Evolutionary conservation across 2,329 filamentous ascomycete genomes (phyloP).

Genomic region (Rachicladosporium sp.): DNA sequence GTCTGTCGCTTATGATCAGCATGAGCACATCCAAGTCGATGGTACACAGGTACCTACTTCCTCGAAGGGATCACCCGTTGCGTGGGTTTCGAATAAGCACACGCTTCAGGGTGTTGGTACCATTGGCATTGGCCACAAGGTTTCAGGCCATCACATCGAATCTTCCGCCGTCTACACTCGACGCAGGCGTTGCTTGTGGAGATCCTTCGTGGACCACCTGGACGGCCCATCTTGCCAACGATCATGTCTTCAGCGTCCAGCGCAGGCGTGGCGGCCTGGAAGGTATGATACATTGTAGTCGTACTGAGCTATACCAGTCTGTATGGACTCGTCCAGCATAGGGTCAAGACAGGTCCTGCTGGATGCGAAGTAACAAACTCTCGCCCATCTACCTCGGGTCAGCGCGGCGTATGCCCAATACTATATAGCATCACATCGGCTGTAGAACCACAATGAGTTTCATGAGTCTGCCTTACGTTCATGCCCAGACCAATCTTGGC

Average conservation of each 20-base stretch:
- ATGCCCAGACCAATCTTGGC: slow-evolving; percentile 2
- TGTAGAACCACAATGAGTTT: slow-evolving; percentile 3
- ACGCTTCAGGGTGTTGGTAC: slow-evolving; percentile 66
- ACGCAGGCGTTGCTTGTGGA: slow-evolving; percentile 53
- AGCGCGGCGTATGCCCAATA: not conserved
- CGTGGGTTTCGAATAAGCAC: slow-evolving; percentile 69
- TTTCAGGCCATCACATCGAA: slow-evolving; percentile 69
- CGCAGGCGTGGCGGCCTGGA: slow-evolving; percentile 24
- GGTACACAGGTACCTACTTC: slow-evolving; percentile 44
- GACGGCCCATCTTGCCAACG: slow-evolving; percentile 24
- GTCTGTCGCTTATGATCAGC: slow-evolving; percentile 36
- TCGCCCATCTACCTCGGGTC: slow-evolving; percentile 2
- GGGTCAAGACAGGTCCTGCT: not conserved
- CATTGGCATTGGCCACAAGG: slow-evolving; percentile 75
- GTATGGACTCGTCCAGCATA: slow-evolving; percentile 1
- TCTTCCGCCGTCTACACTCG: slow-evolving; percentile 69
- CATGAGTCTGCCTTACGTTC: not conserved
- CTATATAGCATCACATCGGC: slow-evolving; percentile 1
- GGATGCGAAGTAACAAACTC: slow-evolving; percentile 1
- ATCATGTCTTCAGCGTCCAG: slow-evolving; percentile 23
- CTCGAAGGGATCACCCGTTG: slow-evolving; percentile 65
- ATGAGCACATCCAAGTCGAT: not conserved
- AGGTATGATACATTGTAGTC: slow-evolving; percentile 33
- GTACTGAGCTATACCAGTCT: slow-evolving; percentile 5
- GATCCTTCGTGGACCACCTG: slow-evolving; percentile 30